Evolutionary conservation across 345 rosid species (phyloP).

Genomic region (Aquilaria malaccensis): DNA sequence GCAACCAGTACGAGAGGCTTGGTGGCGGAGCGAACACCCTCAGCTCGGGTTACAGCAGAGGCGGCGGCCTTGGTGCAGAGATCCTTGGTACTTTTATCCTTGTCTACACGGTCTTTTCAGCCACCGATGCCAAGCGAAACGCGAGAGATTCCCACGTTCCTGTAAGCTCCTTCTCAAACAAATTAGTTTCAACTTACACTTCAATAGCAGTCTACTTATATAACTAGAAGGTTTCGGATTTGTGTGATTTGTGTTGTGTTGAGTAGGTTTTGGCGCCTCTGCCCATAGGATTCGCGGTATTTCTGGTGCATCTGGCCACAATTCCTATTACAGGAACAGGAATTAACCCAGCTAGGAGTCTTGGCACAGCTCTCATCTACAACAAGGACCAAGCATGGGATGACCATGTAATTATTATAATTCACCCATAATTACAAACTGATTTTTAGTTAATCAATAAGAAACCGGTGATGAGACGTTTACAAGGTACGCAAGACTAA

Average conservation of each 20-base stretch:
- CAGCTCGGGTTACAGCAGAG: constrained; percentile 24
- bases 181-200: not conserved
- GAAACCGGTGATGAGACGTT: too few species aligned
- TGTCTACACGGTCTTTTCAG: constrained; percentile 46
- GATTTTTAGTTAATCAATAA: too few species aligned
- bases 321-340: constrained; percentile 46
- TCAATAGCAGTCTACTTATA: not conserved
- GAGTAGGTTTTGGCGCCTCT: constrained; percentile 41
- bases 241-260: not conserved
- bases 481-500: not conserved
- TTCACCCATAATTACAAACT: not conserved
- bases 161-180: constrained; percentile 15
- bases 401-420: constrained; percentile 26
- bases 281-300: constrained; percentile 48
- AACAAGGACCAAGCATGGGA: constrained; percentile 39
- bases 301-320: constrained; percentile 46
- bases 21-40: constrained; percentile 39
- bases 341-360: constrained; percentile 48
- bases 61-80: constrained; percentile 34
- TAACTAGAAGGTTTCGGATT: not conserved
- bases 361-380: constrained; percentile 44
- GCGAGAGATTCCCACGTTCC: constrained; percentile 49
- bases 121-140: constrained; percentile 41
- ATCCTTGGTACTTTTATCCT: constrained; percentile 36
- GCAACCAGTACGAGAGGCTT: constrained; percentile 17